phyloP scores from a whole-genome alignment of 2,329 filamentous ascomycete species.

The Pseudocercospora crystallina region DNA sequence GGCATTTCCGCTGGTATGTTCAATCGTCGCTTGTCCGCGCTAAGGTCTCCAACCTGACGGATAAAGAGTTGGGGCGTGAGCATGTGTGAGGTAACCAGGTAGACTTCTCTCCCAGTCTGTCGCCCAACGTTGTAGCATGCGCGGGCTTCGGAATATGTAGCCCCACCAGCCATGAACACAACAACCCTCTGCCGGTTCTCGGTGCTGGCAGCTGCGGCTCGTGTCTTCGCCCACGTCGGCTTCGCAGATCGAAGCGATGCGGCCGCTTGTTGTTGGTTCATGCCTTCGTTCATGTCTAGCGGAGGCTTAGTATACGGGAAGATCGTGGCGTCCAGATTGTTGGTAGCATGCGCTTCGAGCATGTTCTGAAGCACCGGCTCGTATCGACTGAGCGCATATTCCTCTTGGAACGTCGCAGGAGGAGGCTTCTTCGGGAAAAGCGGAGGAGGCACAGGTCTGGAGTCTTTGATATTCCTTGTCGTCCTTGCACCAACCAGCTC shows the following conservation, averaged over 20 bases:
- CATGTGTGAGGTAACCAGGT: slow-evolving; percentile 90
- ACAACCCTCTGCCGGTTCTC: slow-evolving; percentile 90
- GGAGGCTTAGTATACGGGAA: slow-evolving; percentile 56
- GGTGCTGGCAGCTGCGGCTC: slow-evolving; percentile 55
- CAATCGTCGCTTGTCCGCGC: slow-evolving; percentile 70
- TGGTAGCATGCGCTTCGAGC: slow-evolving; percentile 65
- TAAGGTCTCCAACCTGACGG: slow-evolving; percentile 77
- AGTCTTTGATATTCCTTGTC: slow-evolving; percentile 73
- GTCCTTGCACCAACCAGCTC: slow-evolving; percentile 77
- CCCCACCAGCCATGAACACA: slow-evolving; percentile 92
- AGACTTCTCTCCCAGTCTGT: slow-evolving; percentile 74
- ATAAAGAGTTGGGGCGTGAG: slow-evolving; percentile 79
- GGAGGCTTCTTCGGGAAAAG: slow-evolving; percentile 69
- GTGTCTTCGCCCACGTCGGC: slow-evolving; percentile 89
- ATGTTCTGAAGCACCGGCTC: slow-evolving; percentile 79
- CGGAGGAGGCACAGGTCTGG: slow-evolving; percentile 62
- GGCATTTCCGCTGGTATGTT: slow-evolving; percentile 80
- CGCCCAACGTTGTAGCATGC: slow-evolving; percentile 84
- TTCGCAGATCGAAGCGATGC: slow-evolving; percentile 85
- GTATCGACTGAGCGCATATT: slow-evolving; percentile 83
- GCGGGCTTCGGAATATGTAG: slow-evolving; percentile 87
- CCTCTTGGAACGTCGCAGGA: slow-evolving; percentile 62
- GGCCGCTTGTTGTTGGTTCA: slow-evolving; percentile 48
- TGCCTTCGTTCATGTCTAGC: slow-evolving; percentile 60
- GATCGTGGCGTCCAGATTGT: slow-evolving; percentile 43